These are phyloP conservation scores for Penicillium sp. DNA, from an alignment of 2,329 filamentous ascomycete genomes.

Conservation along the genomic window DNA sequence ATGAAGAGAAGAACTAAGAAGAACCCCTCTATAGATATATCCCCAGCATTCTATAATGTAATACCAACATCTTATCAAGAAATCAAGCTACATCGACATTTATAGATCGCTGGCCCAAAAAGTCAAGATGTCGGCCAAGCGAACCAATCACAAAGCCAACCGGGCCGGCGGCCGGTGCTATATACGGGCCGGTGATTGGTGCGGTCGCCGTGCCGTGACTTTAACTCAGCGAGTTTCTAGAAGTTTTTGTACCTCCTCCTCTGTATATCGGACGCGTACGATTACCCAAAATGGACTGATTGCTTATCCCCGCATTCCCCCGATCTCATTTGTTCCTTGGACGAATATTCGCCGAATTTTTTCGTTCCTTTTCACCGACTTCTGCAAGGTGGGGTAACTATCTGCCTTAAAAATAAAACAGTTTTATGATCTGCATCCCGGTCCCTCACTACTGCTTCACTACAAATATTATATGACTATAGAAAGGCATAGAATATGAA, in stretches of 20 bases:
- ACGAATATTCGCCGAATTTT: not conserved
- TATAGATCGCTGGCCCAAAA: conserved; percentile 22
- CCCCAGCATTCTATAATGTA: conserved; percentile 3
- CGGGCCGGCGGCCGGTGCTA: conserved; percentile 24
- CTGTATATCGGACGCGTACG: conserved; percentile 10
- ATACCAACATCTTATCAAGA: conserved; percentile 21
- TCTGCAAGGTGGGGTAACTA: not conserved
- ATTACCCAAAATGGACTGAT: conserved; percentile 19
- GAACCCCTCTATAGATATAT: conserved; percentile 11
- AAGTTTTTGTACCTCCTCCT: conserved; percentile 8
- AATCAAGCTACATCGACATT: conserved; percentile 11
- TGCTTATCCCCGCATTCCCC: conserved; percentile 17
- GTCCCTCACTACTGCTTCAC: too few relatives aligned
- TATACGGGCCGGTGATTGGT: conserved; percentile 16
- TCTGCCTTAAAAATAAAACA: not conserved
- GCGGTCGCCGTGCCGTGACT: conserved; percentile 1
- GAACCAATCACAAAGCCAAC: conserved; percentile 17
- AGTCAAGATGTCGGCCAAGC: conserved; percentile 15
- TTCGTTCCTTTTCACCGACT: not conserved
- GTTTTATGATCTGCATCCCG: not conserved
- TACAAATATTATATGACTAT: not conserved
- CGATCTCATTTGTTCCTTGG: not conserved
- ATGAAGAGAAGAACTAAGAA: not conserved
- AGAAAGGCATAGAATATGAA: not conserved
- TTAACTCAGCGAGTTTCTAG: conserved; percentile 21